phyloP scores from a whole-genome alignment of 2,329 filamentous ascomycete species.

The Ilyonectria sp. region DNA sequence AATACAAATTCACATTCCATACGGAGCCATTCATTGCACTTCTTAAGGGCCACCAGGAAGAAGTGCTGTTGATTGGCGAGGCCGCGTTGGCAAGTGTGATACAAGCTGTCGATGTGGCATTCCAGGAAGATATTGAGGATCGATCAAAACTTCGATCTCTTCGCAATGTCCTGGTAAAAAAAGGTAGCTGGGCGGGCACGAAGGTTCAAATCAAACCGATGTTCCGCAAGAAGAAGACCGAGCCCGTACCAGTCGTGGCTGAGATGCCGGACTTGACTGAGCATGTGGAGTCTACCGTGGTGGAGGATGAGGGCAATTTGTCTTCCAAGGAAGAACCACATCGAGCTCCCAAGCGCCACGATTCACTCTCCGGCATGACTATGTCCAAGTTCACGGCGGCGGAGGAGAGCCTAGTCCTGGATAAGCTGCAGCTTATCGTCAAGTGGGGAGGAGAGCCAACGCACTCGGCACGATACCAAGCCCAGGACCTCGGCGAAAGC shows the following conservation, averaged over 20 bases:
- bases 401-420: slow-evolving; percentile 92
- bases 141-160: slow-evolving; percentile 87
- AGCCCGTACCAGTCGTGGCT: slow-evolving; percentile 63
- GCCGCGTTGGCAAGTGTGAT: slow-evolving; percentile 91
- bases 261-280: slow-evolving; percentile 54
- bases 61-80: slow-evolving; percentile 94
- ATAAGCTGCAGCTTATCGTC: slow-evolving; percentile 97
- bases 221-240: slow-evolving; percentile 90
- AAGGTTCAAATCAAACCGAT: slow-evolving; percentile 99
- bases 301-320: slow-evolving; percentile 42
- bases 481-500: slow-evolving; percentile 93
- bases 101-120: slow-evolving; percentile 86
- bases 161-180: slow-evolving; percentile 90
- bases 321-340: slow-evolving; percentile 40
- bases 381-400: slow-evolving; percentile 94
- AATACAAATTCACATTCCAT: slow-evolving; percentile 99
- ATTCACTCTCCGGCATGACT: slow-evolving; percentile 90
- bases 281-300: slow-evolving; percentile 42
- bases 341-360: slow-evolving; percentile 73
- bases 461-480: slow-evolving; percentile 95
- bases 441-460: slow-evolving; percentile 99
- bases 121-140: slow-evolving; percentile 87
- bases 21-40: slow-evolving; percentile 96
- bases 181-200: slow-evolving; percentile 93
- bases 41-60: slow-evolving; percentile 94